Evolutionary conservation across 2,329 filamentous ascomycete genomes (phyloP).

Genomic region (Sclerotiophoma versabilis): DNA sequence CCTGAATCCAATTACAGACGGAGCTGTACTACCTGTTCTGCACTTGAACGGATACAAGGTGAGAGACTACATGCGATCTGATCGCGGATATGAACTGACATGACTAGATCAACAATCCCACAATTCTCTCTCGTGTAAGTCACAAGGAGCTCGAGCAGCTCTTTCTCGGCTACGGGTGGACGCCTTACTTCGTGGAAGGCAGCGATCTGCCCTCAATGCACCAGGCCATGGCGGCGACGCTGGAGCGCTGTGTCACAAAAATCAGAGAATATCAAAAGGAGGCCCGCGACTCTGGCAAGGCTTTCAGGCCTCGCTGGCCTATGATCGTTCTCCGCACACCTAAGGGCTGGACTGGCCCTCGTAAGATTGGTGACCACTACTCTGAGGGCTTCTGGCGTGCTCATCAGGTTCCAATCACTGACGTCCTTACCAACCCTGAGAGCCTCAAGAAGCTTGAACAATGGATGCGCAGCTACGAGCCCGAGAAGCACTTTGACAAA

Average conservation of each 20-base stretch:
- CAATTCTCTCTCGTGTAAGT: slow-evolving; percentile 72
- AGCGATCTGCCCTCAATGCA: slow-evolving; percentile 78
- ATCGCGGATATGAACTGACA: not conserved
- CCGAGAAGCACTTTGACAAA: slow-evolving; percentile 72
- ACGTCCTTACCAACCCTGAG: slow-evolving; percentile 69
- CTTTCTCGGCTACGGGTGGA: slow-evolving; percentile 78
- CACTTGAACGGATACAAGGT: slow-evolving; percentile 88
- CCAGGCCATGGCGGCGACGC: slow-evolving; percentile 79
- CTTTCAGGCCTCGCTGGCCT: slow-evolving; percentile 76
- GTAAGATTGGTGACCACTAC: slow-evolving; percentile 73
- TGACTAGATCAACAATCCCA: slow-evolving; percentile 54
- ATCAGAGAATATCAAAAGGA: slow-evolving; percentile 74
- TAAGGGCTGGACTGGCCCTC: slow-evolving; percentile 81
- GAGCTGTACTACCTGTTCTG: slow-evolving; percentile 77
- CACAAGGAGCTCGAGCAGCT: slow-evolving; percentile 75
- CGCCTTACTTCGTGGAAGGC: slow-evolving; percentile 81
- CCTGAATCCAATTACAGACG: slow-evolving; percentile 78
- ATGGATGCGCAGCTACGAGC: slow-evolving; percentile 80
- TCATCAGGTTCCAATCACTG: slow-evolving; percentile 79
- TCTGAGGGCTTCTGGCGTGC: slow-evolving; percentile 80
- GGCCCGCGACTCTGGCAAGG: slow-evolving; percentile 72
- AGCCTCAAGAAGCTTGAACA: slow-evolving; percentile 73
- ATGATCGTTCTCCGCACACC: slow-evolving; percentile 80
- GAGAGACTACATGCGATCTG: not conserved
- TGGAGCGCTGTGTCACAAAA: slow-evolving; percentile 74